Evolutionary conservation across 2,329 filamentous ascomycete genomes (phyloP).

Genomic region (Trichophyton verrucosum): DNA sequence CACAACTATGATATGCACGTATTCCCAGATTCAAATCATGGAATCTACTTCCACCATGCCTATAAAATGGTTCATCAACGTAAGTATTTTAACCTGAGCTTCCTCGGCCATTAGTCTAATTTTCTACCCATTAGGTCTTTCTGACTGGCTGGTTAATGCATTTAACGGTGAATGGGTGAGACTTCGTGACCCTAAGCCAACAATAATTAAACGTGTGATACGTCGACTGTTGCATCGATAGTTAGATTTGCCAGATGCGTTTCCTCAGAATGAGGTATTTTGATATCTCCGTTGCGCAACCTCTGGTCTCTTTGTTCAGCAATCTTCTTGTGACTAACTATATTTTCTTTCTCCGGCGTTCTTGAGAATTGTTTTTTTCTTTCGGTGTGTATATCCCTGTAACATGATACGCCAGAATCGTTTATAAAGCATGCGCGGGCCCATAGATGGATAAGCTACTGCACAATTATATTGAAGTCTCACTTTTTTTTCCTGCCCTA

Average conservation of each 20-base stretch:
- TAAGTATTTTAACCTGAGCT: conserved; percentile 40
- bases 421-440: background rate
- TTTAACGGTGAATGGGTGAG: conserved; percentile 92
- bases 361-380: background rate
- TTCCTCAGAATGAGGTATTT: background rate
- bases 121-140: conserved; percentile 23
- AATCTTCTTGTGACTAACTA: background rate
- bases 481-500: background rate
- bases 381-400: background rate
- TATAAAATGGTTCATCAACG: conserved; percentile 86
- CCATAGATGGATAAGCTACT: background rate
- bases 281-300: background rate
- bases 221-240: background rate
- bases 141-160: conserved; percentile 86
- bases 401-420: background rate
- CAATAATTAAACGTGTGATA: conserved; percentile 17
- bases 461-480: background rate
- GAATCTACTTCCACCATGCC: conserved; percentile 89
- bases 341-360: background rate
- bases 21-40: conserved; percentile 91
- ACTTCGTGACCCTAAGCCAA: conserved; percentile 38
- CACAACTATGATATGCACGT: conserved; percentile 96
- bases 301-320: background rate
- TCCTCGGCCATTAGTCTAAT: background rate
- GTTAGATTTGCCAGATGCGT: background rate